Evolutionary conservation across 1,284 basidiomycete genomes (phyloP).

Genomic region (Kalmanozyma brasiliensis): DNA sequence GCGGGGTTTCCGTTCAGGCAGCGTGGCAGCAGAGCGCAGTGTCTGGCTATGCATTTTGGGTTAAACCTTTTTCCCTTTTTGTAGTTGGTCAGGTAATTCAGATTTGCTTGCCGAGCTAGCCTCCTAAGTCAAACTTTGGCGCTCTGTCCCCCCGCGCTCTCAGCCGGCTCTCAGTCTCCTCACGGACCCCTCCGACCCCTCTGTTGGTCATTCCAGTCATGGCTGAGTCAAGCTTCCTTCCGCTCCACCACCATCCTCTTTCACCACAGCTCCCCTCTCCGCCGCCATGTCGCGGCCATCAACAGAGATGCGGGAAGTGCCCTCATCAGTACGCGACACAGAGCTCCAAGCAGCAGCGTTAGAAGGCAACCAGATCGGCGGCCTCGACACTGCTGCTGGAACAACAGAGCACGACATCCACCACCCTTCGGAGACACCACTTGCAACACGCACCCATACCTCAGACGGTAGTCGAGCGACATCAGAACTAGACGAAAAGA

Average conservation of each 20-base stretch:
- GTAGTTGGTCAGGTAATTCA: too few relatives aligned
- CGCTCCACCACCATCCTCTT: not conserved
- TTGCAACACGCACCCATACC: constrained; percentile 16
- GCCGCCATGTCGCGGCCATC: constrained; percentile 10
- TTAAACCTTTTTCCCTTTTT: too few relatives aligned
- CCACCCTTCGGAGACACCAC: constrained; percentile 5
- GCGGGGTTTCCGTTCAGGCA: too few relatives aligned
- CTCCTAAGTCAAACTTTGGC: too few relatives aligned
- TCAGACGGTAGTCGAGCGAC: constrained; percentile 4
- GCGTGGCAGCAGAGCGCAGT: too few relatives aligned
- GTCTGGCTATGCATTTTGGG: too few relatives aligned
- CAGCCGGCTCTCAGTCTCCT: too few relatives aligned
- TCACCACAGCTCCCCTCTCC: not conserved
- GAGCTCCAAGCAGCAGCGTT: constrained; percentile 16
- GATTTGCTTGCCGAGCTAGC: too few relatives aligned
- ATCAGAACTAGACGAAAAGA: constrained; percentile 27
- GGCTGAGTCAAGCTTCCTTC: not conserved
- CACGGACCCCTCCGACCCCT: too few relatives aligned
- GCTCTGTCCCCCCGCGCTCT: too few relatives aligned
- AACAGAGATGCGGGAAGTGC: constrained; percentile 7
- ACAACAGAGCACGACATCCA: constrained; percentile 13
- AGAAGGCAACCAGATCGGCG: constrained; percentile 23
- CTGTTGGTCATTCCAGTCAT: too few relatives aligned
- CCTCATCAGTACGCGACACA: constrained; percentile 2
- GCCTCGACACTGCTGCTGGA: constrained; percentile 18